Evolutionary conservation across 179 eudicot genomes (phyloP).

Genomic region (Nepenthes alata): DNA sequence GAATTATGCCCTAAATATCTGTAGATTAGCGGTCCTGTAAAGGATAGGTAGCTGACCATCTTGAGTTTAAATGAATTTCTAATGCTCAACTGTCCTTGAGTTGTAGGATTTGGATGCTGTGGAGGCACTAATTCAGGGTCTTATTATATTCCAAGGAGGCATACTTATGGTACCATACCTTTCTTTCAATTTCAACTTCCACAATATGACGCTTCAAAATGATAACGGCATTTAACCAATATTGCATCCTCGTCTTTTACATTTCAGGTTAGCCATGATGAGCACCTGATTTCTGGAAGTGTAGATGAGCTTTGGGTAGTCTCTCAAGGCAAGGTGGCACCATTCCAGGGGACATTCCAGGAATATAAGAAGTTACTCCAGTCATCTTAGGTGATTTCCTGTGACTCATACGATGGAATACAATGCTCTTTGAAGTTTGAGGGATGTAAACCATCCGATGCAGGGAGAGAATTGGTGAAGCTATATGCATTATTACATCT

Average conservation of each 20-base stretch:
- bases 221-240: background rate
- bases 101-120: conserved; percentile 95
- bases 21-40: too few species aligned
- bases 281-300: conserved; percentile 90
- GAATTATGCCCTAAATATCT: too few species aligned
- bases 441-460: background rate
- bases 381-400: conserved; percentile 12
- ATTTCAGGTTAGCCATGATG: conserved; percentile 93
- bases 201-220: too few species aligned
- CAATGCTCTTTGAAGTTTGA: background rate
- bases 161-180: conserved; percentile 63
- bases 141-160: conserved; percentile 96
- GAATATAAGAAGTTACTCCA: conserved; percentile 87
- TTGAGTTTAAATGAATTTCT: background rate
- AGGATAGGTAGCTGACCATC: too few species aligned
- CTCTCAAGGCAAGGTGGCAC: conserved; percentile 58
- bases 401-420: background rate
- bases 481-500: background rate
- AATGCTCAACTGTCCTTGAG: conserved; percentile 1
- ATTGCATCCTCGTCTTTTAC: background rate
- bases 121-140: conserved; percentile 97
- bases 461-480: background rate
- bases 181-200: background rate
- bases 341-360: conserved; percentile 79
- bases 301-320: conserved; percentile 97